phyloP scores from a whole-genome alignment of 2,329 filamentous ascomycete species.

The Colletotrichum sp. region DNA sequence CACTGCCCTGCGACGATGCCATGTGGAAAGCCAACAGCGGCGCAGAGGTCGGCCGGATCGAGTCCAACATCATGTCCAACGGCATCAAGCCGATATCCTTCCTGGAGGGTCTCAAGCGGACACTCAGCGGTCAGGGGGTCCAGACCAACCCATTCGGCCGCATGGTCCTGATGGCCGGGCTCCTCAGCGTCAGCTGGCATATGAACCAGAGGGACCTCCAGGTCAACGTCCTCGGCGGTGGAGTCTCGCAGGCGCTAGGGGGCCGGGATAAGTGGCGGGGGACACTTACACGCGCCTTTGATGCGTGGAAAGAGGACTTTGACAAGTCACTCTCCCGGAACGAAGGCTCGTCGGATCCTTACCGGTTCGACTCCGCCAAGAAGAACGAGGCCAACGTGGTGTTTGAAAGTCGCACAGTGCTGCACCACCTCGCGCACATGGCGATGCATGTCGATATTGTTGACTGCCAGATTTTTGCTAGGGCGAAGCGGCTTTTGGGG shows the following conservation, averaged over 20 bases:
- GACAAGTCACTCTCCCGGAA: slow-evolving; percentile 77
- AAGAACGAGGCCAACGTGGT: slow-evolving; percentile 70
- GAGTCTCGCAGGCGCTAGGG: slow-evolving; percentile 79
- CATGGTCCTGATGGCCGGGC: slow-evolving; percentile 90
- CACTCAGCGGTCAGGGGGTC: slow-evolving; percentile 83
- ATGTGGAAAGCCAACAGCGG: slow-evolving; percentile 92
- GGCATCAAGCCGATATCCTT: slow-evolving; percentile 87
- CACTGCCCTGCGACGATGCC: slow-evolving; percentile 89
- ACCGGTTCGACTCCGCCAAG: slow-evolving; percentile 59
- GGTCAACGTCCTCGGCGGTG: slow-evolving; percentile 78
- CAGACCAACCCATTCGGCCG: slow-evolving; percentile 93
- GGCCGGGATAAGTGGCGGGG: slow-evolving; percentile 91
- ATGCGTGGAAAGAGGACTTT: slow-evolving; percentile 92
- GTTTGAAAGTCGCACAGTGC: slow-evolving; percentile 85
- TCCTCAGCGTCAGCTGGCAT: slow-evolving; percentile 95
- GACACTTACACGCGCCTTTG: slow-evolving; percentile 85
- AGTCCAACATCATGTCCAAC: slow-evolving; percentile 79
- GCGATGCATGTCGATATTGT: slow-evolving; percentile 96
- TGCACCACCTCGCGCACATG: slow-evolving; percentile 96
- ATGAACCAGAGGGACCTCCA: slow-evolving; percentile 97
- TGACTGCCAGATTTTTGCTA: slow-evolving; percentile 96
- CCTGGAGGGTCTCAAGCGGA: slow-evolving; percentile 88
- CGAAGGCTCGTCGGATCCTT: slow-evolving; percentile 57
- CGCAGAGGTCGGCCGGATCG: slow-evolving; percentile 83
- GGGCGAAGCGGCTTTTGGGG: slow-evolving; percentile 83